Percentiles rank a stretch among this genome's conserved stretches.
Conservation (phyloP, 352 stramenopile genomes). For the Globisporangium splendens region DNA sequence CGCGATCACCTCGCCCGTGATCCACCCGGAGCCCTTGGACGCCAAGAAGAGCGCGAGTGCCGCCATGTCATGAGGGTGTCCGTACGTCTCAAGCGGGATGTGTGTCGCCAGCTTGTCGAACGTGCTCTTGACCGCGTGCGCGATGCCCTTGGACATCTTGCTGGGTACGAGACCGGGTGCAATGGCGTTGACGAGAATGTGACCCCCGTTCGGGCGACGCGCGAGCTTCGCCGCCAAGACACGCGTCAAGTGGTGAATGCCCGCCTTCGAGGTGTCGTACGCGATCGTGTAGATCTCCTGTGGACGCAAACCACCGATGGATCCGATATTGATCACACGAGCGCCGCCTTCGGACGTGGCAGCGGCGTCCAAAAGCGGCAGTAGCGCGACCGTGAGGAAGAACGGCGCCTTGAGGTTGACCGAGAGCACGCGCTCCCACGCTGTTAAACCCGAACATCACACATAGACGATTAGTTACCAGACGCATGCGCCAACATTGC, state of each 20-base stretch:
- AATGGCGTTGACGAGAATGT: conserved; percentile 96
- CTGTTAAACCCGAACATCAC: conserved; percentile 24
- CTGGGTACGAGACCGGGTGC: conserved; percentile 90
- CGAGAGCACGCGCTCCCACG: conserved; percentile 90
- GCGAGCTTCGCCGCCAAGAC: conserved; percentile 90
- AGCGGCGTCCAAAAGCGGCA: conserved; percentile 86
- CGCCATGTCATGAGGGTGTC: conserved; percentile 90
- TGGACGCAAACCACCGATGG: conserved; percentile 70
- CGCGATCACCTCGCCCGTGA: conserved; percentile 89
- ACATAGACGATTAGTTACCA: background rate
- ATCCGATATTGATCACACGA: conserved; percentile 77
- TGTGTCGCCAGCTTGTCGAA: conserved; percentile 60
- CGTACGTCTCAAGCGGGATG: conserved; percentile 84
- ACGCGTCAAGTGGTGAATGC: conserved; percentile 92
- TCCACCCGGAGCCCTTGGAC: conserved; percentile 87
- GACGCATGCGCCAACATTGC: background rate
- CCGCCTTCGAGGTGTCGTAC: conserved; percentile 96
- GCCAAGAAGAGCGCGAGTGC: conserved; percentile 91
- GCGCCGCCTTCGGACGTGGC: conserved; percentile 38
- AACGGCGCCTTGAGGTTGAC: conserved; percentile 95
- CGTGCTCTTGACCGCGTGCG: conserved; percentile 32
- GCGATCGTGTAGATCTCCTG: conserved; percentile 88
- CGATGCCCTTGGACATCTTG: conserved; percentile 86
- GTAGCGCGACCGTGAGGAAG: conserved; percentile 87
- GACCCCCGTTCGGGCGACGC: conserved; percentile 62